These are phyloP conservation scores for Chytriomyces hyalinus DNA, from an alignment of 192 early-diverging fungal genomes.

Conservation along the genomic window DNA sequence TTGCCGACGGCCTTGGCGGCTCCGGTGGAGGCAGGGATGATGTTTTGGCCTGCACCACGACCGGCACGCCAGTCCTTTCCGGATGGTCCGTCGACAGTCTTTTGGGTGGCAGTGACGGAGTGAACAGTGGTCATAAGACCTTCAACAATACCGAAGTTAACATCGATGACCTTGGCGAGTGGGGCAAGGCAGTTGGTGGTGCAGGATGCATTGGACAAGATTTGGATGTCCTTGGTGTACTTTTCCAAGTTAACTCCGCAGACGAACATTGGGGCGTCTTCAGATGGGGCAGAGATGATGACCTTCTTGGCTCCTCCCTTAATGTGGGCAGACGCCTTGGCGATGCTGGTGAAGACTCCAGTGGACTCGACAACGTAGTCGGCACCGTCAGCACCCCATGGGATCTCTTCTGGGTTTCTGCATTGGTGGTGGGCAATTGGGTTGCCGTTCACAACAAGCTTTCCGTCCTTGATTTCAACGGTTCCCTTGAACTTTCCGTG, in stretches of 20 bases:
- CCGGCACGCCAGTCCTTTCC: slow-evolving; percentile 97
- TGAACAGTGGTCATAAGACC: slow-evolving; percentile 99
- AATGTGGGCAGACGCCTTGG: slow-evolving; percentile 84
- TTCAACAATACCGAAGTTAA: slow-evolving; percentile 94
- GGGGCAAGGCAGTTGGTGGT: slow-evolving; percentile 99
- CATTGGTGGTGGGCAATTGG: slow-evolving; percentile 74
- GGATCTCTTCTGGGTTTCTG: slow-evolving; percentile 85
- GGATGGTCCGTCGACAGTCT: slow-evolving; percentile 98
- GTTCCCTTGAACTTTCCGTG: slow-evolving; percentile 93
- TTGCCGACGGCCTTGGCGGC: slow-evolving; percentile 99
- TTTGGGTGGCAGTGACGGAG: slow-evolving; percentile 98
- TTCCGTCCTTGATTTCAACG: slow-evolving; percentile 79
- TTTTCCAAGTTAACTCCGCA: slow-evolving; percentile 91
- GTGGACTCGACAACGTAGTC: slow-evolving; percentile 98
- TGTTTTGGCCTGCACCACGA: slow-evolving; percentile 96
- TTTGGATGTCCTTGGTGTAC: slow-evolving; percentile 81
- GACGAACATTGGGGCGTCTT: slow-evolving; percentile 98
- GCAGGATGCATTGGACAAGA: slow-evolving; percentile 99
- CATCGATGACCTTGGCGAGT: slow-evolving; percentile 94
- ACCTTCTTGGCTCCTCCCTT: slow-evolving; percentile 98
- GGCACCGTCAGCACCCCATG: slow-evolving; percentile 82
- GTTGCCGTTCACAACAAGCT: slow-evolving; percentile 88
- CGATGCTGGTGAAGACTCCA: slow-evolving; percentile 94
- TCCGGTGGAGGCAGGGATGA: slow-evolving; percentile 97
- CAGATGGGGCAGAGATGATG: slow-evolving; percentile 96